phyloP scores from a whole-genome alignment of 805 yeast genomes.

The Pichia cephalocereana region DNA sequence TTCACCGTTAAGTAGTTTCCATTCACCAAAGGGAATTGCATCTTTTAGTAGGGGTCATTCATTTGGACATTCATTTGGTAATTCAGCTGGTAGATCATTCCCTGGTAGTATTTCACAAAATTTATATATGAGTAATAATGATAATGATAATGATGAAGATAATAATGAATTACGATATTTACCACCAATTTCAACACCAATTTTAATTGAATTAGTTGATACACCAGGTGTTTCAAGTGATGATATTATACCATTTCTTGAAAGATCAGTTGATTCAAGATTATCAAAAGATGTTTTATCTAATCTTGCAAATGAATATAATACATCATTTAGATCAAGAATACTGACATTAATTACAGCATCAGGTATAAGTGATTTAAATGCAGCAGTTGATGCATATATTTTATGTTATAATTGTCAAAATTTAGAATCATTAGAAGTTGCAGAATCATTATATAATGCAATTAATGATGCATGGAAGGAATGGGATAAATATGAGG shows the following conservation, averaged over 20 bases:
- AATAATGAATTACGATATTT: conserved; percentile 19
- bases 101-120: background rate
- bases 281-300: conserved; percentile 49
- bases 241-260: conserved; percentile 66
- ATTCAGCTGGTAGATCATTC: conserved; percentile 1
- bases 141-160: background rate
- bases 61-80: conserved; percentile 3
- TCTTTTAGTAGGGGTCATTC: conserved; percentile 6
- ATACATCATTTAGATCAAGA: conserved; percentile 17
- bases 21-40: conserved; percentile 9
- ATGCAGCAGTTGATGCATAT: conserved; percentile 71
- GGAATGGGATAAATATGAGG: conserved; percentile 48
- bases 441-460: conserved; percentile 39
- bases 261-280: conserved; percentile 56
- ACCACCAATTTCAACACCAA: conserved; percentile 50
- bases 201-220: conserved; percentile 60
- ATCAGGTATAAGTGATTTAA: conserved; percentile 69
- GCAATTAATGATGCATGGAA: conserved; percentile 68
- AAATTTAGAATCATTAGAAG: conserved; percentile 19
- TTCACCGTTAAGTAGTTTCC: conserved; percentile 7
- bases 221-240: conserved; percentile 64
- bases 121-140: background rate
- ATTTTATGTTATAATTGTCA: conserved; percentile 40
- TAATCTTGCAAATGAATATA: conserved; percentile 31
- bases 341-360: conserved; percentile 66